Percentiles rank a stretch among this genome's conserved stretches.
Conservation (phyloP, 176 grass and related monocot species). For the Poa annua region DNA sequence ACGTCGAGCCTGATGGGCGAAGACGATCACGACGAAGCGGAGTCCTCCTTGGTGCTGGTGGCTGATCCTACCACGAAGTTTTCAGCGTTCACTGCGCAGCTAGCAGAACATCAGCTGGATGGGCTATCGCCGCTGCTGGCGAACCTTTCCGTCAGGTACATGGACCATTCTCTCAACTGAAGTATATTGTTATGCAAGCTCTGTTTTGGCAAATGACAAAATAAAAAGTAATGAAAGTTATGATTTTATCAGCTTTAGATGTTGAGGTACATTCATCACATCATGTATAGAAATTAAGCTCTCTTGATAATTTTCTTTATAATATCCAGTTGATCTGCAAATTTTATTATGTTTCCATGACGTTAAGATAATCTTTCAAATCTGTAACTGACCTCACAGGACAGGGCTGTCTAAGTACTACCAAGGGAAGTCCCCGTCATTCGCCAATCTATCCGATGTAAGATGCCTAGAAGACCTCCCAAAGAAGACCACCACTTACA, state of each 20-base stretch:
- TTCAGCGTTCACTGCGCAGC: no score
- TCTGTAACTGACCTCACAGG: slow-evolving; percentile 29
- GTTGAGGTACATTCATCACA: neutral
- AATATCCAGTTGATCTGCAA: neutral
- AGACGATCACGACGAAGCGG: slow-evolving; percentile 21
- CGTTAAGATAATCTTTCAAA: neutral
- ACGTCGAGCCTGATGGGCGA: slow-evolving; percentile 37
- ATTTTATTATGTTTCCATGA: neutral
- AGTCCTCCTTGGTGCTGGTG: neutral
- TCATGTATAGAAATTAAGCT: neutral
- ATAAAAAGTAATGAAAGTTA: neutral
- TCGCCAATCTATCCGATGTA: slow-evolving; percentile 50
- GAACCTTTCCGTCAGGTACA: no score
- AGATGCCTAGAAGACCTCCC: slow-evolving; percentile 41
- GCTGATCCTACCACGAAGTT: slow-evolving; percentile 1
- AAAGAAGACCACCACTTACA: slow-evolving; percentile 51
- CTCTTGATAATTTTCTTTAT: neutral
- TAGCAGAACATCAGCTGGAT: no score
- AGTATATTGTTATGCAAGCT: no score
- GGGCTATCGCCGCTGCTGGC: no score
- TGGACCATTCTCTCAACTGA: no score
- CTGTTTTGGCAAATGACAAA: no score
- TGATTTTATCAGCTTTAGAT: neutral
- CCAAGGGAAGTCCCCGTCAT: slow-evolving; percentile 59
- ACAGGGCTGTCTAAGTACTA: slow-evolving; percentile 64